These are phyloP conservation scores for Pluteus cervinus DNA, from an alignment of 768 basidiomycete genomes.

Conservation along the genomic window DNA sequence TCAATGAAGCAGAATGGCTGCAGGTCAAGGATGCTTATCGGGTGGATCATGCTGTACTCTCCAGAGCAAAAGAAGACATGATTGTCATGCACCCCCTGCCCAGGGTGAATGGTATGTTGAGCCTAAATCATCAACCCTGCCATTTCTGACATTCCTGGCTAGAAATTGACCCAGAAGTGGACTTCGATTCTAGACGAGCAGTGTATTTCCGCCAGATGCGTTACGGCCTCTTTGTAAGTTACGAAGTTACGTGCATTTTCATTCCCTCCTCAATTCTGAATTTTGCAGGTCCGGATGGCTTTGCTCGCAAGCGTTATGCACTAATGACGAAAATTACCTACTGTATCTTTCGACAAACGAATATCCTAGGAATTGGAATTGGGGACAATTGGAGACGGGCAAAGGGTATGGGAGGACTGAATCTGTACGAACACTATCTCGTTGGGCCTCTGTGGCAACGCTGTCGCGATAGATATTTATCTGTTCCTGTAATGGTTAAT, in stretches of 20 bases:
- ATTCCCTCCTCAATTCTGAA: neutral
- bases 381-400: too few relatives aligned
- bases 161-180: constrained; percentile 99
- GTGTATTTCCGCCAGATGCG: constrained; percentile 99
- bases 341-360: too few relatives aligned
- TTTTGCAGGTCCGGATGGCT: constrained; percentile 27
- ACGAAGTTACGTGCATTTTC: neutral
- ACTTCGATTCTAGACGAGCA: constrained; percentile 90
- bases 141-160: constrained; percentile 10
- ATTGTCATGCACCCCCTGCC: constrained; percentile 99
- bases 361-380: too few relatives aligned
- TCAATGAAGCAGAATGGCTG: constrained; percentile 76
- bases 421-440: too few relatives aligned
- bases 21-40: constrained; percentile 89
- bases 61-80: constrained; percentile 92
- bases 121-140: neutral
- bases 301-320: constrained; percentile 28
- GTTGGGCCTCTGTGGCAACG: too few relatives aligned
- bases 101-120: constrained; percentile 68
- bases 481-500: too few relatives aligned
- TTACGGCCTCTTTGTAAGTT: constrained; percentile 93
- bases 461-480: too few relatives aligned
- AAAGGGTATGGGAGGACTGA: too few relatives aligned
- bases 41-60: constrained; percentile 89
- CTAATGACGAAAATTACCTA: constrained; percentile 8